Base-by-base conservation (phyloP, 208 protist species). In the Wallacemonas collosoma region DNA sequence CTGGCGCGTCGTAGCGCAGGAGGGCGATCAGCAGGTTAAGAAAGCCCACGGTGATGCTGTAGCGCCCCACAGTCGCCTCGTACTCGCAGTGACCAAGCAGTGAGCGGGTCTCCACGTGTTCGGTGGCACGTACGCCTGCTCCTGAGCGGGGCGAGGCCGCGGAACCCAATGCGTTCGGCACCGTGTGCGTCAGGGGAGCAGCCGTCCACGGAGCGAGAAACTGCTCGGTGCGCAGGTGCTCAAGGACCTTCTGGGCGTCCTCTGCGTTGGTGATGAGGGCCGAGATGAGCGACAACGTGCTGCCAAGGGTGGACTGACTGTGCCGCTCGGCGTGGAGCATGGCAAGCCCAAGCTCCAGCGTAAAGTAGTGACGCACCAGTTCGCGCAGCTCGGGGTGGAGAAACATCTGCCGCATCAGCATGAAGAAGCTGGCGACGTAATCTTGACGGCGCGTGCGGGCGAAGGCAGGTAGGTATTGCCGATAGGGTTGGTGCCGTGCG, bases 71-170 rank as follows among this genome's bases (percentile, higher is more conserved):
- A 36, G 84, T 82, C 58, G 72, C 71, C 72, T 96, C 91, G 63
- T 86, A 92, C 71, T 88, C 81, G 72, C 88, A 93, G 81, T 96
- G 91, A 0, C 87, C 88, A 2, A 94, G 65, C 26, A 96, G 68
- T 2, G 88, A 93, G 3, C 83, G 81, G 44, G 72, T 75, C 54
- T 87, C 82, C 17, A 86, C 63, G 38, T 79, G 79, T 43, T 44
- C 41, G 1, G 64, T 45, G 7, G 71, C 35, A 65, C 26, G 26
- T 26, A 26, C 26, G 26, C 26, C 26, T 26, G 26, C 26, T 26
- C 26, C 26, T 1, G 26, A 26, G 26, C 26, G 26, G 26, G 26
- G 26, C 26, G 26, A 26, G 26, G 26, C 26, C 26, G 26, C 26
- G 26, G 26, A 26, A 26, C 26, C 26, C 26, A 26, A 26, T 26